Percentiles rank a stretch among this genome's conserved stretches.
Evolutionary conservation across 139 green algal species (phyloP).

Genomic region (Chlamydomonas incerta): DNA sequence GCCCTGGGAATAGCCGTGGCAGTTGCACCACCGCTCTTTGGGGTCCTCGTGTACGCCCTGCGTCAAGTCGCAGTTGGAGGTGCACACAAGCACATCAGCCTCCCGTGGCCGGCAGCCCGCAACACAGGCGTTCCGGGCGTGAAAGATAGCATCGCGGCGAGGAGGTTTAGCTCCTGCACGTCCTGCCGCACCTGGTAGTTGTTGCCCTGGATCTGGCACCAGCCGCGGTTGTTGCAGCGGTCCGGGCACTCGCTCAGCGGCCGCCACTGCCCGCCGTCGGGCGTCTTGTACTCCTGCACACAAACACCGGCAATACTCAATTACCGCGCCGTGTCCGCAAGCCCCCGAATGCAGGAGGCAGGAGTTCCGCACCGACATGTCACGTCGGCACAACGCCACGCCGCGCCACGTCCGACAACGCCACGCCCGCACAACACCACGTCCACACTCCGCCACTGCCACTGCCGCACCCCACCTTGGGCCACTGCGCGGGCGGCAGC

Average conservation of each 20-base stretch:
- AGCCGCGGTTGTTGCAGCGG: slow-evolving; percentile 26
- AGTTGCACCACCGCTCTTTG: background rate
- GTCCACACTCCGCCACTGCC: no score
- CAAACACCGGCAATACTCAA: background rate
- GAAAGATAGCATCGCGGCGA: no score
- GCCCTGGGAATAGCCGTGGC: slow-evolving; percentile 12
- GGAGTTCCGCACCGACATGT: background rate
- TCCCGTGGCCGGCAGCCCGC: no score
- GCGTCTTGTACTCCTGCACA: background rate
- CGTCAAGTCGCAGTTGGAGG: no score
- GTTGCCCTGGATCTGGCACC: slow-evolving; percentile 12
- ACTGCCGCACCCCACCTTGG: no score
- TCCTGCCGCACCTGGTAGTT: background rate
- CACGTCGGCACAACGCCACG: no score
- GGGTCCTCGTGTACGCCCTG: background rate
- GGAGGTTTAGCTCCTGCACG: no score
- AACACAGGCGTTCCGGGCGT: no score
- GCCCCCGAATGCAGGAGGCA: background rate
- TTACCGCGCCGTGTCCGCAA: no score
- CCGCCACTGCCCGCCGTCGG: background rate
- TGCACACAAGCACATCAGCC: no score
- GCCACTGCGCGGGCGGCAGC: background rate
- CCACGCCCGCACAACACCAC: no score
- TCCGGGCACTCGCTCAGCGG: slow-evolving; percentile 22
- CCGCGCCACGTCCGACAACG: no score